Evolutionary conservation across 2,329 filamentous ascomycete genomes (phyloP).

Genomic region (Trichoderma lentiforme): DNA sequence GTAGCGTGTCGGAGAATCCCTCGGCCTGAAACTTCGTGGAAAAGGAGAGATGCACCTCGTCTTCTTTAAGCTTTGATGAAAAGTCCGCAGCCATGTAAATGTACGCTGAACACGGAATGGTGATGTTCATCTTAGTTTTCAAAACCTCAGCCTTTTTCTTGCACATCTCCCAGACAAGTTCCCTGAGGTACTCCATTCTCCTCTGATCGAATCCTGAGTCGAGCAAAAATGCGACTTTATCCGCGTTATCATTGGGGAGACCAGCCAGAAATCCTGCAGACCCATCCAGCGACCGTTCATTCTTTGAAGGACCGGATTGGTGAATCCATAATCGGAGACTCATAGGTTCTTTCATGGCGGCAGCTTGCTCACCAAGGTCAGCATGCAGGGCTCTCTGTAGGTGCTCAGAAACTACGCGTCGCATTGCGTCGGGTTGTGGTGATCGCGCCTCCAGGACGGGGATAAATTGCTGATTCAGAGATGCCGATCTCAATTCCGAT

Average conservation of each 20-base stretch:
- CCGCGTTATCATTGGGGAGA: slow-evolving; percentile 47
- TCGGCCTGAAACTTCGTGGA: slow-evolving; percentile 60
- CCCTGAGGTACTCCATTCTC: slow-evolving; percentile 46
- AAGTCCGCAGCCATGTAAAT: slow-evolving; percentile 69
- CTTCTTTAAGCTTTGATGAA: slow-evolving; percentile 54
- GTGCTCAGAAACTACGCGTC: slow-evolving; percentile 44
- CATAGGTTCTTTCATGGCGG: slow-evolving; percentile 48
- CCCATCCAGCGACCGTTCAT: slow-evolving; percentile 39
- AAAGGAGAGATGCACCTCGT: slow-evolving; percentile 67
- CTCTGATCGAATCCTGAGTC: slow-evolving; percentile 58
- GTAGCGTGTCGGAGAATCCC: slow-evolving; percentile 49
- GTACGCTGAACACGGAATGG: slow-evolving; percentile 58
- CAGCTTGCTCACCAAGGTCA: slow-evolving; percentile 51
- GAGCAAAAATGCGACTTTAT: slow-evolving; percentile 53
- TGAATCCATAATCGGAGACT: slow-evolving; percentile 54
- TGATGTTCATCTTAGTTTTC: slow-evolving; percentile 56
- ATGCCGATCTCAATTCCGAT: slow-evolving; percentile 40
- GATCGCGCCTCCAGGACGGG: slow-evolving; percentile 63
- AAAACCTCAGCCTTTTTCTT: slow-evolving; percentile 52
- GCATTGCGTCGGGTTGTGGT: slow-evolving; percentile 42
- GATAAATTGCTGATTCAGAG: slow-evolving; percentile 66
- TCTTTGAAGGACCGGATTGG: slow-evolving; percentile 34
- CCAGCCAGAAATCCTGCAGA: slow-evolving; percentile 46
- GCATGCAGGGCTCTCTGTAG: slow-evolving; percentile 48
- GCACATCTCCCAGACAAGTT: slow-evolving; percentile 46